Percentiles rank a stretch among this genome's conserved stretches.
Evolutionary conservation across 306 rosid species (phyloP).

Genomic region (Rubus idaeus): DNA sequence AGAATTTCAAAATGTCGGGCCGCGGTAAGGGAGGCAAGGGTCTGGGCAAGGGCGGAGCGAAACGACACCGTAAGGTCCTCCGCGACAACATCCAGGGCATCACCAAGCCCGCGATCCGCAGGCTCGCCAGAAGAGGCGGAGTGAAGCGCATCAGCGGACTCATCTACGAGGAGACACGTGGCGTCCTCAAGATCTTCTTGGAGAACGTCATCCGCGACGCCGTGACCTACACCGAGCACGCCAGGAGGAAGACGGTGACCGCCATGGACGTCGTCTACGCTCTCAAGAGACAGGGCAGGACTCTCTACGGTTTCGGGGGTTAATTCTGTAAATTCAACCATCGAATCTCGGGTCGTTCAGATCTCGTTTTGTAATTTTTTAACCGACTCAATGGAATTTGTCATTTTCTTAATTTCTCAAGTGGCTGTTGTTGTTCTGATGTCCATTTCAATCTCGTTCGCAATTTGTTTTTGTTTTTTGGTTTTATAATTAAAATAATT

Average conservation of each 20-base stretch:
- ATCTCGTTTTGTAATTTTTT: background rate
- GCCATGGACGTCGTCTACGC: conserved; percentile 44
- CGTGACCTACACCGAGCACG: conserved; percentile 29
- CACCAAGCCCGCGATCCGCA: conserved; percentile 37
- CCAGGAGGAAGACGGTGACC: conserved; percentile 33
- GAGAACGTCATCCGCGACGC: conserved; percentile 38
- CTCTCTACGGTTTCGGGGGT: conserved; percentile 38
- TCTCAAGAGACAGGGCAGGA: conserved; percentile 38
- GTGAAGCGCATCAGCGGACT: conserved; percentile 40
- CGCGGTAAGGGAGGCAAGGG: conserved; percentile 48
- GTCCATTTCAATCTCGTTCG: background rate
- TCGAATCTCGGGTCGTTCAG: background rate
- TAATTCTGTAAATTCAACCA: background rate
- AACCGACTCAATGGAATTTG: background rate
- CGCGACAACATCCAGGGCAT: conserved; percentile 42
- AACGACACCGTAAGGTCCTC: conserved; percentile 37
- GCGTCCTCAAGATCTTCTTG: conserved; percentile 34
- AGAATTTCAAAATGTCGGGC: conserved; percentile 22
- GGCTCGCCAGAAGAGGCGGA: conserved; percentile 38
- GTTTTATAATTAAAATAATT: no score
- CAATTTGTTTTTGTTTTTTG: background rate
- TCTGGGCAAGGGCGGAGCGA: conserved; percentile 42
- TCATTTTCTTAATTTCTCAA: background rate
- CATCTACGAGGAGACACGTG: conserved; percentile 36
- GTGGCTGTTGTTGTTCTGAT: background rate